Conservation (phyloP, 768 basidiomycete genomes). For the Podaxis sp. region DNA sequence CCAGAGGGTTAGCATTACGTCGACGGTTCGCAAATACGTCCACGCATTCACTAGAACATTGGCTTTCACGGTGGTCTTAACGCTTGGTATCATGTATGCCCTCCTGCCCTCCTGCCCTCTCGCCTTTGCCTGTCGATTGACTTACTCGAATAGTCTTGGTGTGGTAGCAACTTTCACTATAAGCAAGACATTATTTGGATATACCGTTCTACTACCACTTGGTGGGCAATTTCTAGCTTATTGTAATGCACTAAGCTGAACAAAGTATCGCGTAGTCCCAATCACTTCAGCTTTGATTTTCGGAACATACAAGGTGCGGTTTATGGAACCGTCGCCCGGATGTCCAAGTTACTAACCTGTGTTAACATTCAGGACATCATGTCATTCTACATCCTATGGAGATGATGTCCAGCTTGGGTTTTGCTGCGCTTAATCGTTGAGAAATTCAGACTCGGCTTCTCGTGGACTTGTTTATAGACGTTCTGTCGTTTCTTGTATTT, state of each 20-base stretch:
- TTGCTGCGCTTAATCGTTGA: too few relatives aligned
- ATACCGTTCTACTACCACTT: conserved; percentile 2
- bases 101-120: background rate
- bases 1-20: conserved; percentile 7
- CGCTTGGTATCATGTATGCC: conserved; percentile 4
- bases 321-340: background rate
- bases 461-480: too few relatives aligned
- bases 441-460: too few relatives aligned
- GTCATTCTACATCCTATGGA: conserved; percentile 10
- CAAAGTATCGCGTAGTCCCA: background rate
- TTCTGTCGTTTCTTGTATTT: too few relatives aligned
- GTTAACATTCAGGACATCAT: conserved; percentile 9
- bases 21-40: conserved; percentile 11
- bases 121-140: background rate
- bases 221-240: background rate
- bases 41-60: conserved; percentile 7
- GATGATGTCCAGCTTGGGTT: background rate
- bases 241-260: background rate
- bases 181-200: background rate
- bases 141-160: background rate
- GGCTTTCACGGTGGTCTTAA: conserved; percentile 2
- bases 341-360: background rate
- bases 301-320: conserved; percentile 12
- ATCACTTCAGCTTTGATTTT: conserved; percentile 8
- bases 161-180: background rate